Conservation (phyloP, 2,329 filamentous ascomycete species). For the Beauveria varroae region DNA sequence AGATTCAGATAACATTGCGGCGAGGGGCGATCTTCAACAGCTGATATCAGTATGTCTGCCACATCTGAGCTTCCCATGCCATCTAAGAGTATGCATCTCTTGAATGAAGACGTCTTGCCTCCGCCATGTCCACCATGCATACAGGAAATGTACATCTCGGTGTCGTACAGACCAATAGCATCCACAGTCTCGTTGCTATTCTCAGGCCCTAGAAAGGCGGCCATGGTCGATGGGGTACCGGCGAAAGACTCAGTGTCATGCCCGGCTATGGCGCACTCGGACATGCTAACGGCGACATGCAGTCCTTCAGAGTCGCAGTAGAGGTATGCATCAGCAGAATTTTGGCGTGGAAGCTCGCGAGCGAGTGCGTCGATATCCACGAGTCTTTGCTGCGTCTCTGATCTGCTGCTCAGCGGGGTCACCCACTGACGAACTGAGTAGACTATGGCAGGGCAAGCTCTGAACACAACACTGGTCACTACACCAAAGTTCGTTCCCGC, state of each 20-base stretch:
- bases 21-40: conserved; percentile 41
- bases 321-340: conserved; percentile 49
- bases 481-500: conserved; percentile 54
- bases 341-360: conserved; percentile 30
- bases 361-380: conserved; percentile 34
- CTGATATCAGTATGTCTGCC: conserved; percentile 30
- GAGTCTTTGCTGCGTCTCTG: conserved; percentile 30
- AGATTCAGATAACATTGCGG: conserved; percentile 54
- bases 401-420: not conserved
- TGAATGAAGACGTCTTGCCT: conserved; percentile 56
- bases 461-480: conserved; percentile 45
- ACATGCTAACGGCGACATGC: conserved; percentile 29
- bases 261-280: conserved; percentile 39
- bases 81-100: conserved; percentile 54
- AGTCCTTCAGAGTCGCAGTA: conserved; percentile 39
- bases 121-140: conserved; percentile 53
- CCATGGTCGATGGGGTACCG: conserved; percentile 26
- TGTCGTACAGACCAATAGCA: conserved; percentile 44
- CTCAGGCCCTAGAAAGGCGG: conserved; percentile 13
- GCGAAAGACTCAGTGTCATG: conserved; percentile 1
- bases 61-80: conserved; percentile 30
- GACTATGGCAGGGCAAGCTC: conserved; percentile 23
- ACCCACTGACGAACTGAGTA: not conserved
- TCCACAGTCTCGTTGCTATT: conserved; percentile 30
- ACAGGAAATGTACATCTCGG: conserved; percentile 51